phyloP scores from a whole-genome alignment of 1,284 basidiomycete species.

The Irpex rosettiformis region DNA sequence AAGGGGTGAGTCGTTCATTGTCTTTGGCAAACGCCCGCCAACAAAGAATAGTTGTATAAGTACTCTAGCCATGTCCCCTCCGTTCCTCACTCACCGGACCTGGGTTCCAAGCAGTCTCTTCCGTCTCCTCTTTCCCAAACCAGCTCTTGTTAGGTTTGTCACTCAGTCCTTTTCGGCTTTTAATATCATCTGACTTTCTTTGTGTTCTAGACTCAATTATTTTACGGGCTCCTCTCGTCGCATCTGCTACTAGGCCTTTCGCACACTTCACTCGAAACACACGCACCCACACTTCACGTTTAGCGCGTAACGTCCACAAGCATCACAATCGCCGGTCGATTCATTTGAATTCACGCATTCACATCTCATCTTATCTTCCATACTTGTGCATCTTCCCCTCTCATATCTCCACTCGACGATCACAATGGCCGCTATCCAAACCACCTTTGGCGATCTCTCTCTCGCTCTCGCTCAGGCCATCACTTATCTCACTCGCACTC shows the following conservation, averaged over 20 bases:
- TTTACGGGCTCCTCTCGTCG: constrained; percentile 22
- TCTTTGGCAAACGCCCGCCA: constrained; percentile 24
- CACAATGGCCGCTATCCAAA: constrained; percentile 38
- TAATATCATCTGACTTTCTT: not conserved
- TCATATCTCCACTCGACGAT: constrained; percentile 17
- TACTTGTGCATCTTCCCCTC: constrained; percentile 15
- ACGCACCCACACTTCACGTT: constrained; percentile 11
- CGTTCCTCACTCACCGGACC: constrained; percentile 32
- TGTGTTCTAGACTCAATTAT: constrained; percentile 18
- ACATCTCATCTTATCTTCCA: constrained; percentile 16
- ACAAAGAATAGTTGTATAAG: constrained; percentile 28
- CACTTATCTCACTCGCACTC: constrained; percentile 64
- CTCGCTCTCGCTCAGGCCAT: constrained; percentile 68
- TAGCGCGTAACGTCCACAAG: constrained; percentile 22
- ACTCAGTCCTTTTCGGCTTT: not conserved
- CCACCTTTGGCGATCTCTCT: constrained; percentile 46
- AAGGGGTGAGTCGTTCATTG: constrained; percentile 27
- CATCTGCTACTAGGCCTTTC: constrained; percentile 14
- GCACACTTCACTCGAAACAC: constrained; percentile 20
- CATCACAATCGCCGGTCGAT: constrained; percentile 67
- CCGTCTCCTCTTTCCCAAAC: constrained; percentile 22
- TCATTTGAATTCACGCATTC: constrained; percentile 20
- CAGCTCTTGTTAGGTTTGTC: constrained; percentile 33
- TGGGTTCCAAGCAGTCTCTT: constrained; percentile 31
- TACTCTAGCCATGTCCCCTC: constrained; percentile 15